phyloP scores from a whole-genome alignment of 2,329 filamentous ascomycete species.

The Nemania diffusa region DNA sequence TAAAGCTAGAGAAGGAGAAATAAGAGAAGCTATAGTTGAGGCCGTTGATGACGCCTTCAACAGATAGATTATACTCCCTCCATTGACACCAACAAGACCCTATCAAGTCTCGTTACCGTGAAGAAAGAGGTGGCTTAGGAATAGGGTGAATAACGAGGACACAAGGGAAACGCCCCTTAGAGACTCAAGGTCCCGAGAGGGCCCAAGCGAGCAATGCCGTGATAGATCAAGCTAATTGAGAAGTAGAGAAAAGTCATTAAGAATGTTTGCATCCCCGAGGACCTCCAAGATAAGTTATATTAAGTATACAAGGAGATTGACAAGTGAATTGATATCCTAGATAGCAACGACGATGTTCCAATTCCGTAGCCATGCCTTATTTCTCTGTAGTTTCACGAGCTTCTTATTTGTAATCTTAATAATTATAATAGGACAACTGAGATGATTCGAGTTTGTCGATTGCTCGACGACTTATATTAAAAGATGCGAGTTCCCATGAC shows the following conservation, averaged over 20 bases:
- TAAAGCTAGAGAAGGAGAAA: slow-evolving; percentile 49
- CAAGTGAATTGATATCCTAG: slow-evolving; percentile 38
- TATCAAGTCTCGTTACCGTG: slow-evolving; percentile 33
- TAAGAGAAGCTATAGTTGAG: slow-evolving; percentile 7
- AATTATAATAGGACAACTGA: background rate
- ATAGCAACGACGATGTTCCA: slow-evolving; percentile 31
- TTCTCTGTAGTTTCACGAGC: background rate
- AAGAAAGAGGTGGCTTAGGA: background rate
- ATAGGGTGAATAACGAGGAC: slow-evolving; percentile 18
- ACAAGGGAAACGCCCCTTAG: background rate
- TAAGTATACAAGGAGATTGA: slow-evolving; percentile 43
- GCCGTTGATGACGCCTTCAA: slow-evolving; percentile 18
- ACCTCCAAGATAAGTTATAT: slow-evolving; percentile 37
- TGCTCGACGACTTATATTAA: background rate
- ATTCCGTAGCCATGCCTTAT: slow-evolving; percentile 15
- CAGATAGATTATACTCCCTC: slow-evolving; percentile 35
- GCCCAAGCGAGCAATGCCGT: slow-evolving; percentile 44
- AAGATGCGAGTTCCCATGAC: slow-evolving; percentile 15
- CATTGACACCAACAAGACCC: slow-evolving; percentile 44
- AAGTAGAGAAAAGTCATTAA: slow-evolving; percentile 42
- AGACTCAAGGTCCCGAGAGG: slow-evolving; percentile 30
- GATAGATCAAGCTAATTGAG: slow-evolving; percentile 46
- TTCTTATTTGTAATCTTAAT: background rate
- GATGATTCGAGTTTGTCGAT: background rate
- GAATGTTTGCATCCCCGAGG: slow-evolving; percentile 41